A percentile compares a stretch with the other conserved stretches of the same genome.
Evolutionary conservation across 2,329 filamentous ascomycete genomes (phyloP).

Genomic region (Arthrobotrys pseudoclavata): DNA sequence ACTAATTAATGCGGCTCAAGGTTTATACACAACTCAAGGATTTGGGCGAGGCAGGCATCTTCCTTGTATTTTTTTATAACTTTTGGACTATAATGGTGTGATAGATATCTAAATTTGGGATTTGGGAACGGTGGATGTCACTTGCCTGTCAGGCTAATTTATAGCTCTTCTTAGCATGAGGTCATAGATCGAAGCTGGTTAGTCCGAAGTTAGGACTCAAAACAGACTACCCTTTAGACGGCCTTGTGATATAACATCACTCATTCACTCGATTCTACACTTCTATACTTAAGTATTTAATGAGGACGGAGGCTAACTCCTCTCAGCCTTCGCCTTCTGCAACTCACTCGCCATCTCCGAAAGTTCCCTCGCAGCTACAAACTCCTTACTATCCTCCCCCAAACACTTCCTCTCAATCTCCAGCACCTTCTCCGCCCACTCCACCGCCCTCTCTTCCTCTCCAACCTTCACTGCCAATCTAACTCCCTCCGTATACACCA

Average conservation of each 20-base stretch:
- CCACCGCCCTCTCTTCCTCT: conserved; percentile 22
- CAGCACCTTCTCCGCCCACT: conserved; percentile 46
- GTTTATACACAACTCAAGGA: no score
- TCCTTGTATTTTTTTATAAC: no score
- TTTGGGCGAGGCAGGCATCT: no score
- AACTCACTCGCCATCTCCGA: conserved; percentile 18
- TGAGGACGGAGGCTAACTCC: background rate
- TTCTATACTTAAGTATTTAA: no score
- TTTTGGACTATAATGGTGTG: no score
- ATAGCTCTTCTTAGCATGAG: background rate
- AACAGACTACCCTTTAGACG: no score
- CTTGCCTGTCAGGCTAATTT: background rate
- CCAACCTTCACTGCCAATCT: conserved; percentile 15
- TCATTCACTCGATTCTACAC: no score
- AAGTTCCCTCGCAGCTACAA: conserved; percentile 22
- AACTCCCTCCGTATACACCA: conserved; percentile 23
- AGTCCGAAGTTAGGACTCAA: no score
- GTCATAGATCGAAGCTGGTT: background rate
- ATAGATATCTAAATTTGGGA: background rate
- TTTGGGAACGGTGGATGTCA: background rate
- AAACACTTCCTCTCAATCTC: conserved; percentile 51
- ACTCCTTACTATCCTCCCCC: conserved; percentile 52
- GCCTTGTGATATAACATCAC: background rate
- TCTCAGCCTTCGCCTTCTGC: background rate
- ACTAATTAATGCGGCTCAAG: no score